phyloP scores from a whole-genome alignment of 495 filamentous ascomycete genomes.

The Penicillium fimorum region DNA sequence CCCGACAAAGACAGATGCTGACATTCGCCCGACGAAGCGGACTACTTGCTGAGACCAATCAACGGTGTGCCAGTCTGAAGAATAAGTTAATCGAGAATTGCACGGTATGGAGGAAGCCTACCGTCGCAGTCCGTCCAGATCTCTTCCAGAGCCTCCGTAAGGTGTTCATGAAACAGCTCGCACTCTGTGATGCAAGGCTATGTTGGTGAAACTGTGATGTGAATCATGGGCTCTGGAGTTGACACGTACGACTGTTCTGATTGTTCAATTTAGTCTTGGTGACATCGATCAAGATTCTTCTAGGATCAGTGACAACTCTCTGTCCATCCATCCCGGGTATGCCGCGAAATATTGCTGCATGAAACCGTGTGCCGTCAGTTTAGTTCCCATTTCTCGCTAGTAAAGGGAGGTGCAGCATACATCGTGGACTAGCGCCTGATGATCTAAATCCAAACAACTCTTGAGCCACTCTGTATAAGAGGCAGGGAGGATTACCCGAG shows the following conservation, averaged over 20 bases:
- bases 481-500: slow-evolving; percentile 14
- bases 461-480: slow-evolving; percentile 16
- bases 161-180: neutral
- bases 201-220: neutral
- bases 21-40: slow-evolving; percentile 40
- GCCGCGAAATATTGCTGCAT: slow-evolving; percentile 16
- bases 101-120: neutral
- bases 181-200: neutral
- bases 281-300: slow-evolving; percentile 11
- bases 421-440: slow-evolving; percentile 12
- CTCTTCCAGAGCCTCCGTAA: neutral
- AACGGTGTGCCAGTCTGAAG: slow-evolving; percentile 18
- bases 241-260: slow-evolving; percentile 14
- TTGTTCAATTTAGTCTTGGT: slow-evolving; percentile 12
- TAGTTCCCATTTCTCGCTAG: neutral
- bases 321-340: slow-evolving; percentile 14
- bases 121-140: neutral
- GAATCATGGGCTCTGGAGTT: neutral
- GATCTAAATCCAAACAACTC: slow-evolving; percentile 13
- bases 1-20: slow-evolving; percentile 47
- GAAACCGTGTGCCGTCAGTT: neutral
- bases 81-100: neutral
- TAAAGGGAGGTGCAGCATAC: slow-evolving; percentile 3
- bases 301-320: slow-evolving; percentile 5
- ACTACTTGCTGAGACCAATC: slow-evolving; percentile 32